Percentiles rank a stretch among this genome's conserved stretches.
phyloP scores from a whole-genome alignment of 164 flowering plant species.

The Stephania japonica region DNA sequence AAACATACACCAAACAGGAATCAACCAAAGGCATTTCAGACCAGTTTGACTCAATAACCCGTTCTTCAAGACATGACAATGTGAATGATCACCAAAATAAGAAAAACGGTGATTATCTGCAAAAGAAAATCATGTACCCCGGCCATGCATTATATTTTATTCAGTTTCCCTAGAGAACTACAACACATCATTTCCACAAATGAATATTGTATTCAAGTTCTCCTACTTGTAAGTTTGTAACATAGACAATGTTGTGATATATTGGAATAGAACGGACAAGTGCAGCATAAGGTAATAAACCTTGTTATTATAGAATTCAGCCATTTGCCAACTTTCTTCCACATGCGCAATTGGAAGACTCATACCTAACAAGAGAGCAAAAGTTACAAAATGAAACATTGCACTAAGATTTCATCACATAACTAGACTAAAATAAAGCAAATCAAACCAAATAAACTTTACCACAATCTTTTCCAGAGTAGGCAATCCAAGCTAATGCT shows the following conservation, averaged over 20 bases:
- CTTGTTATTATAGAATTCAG: constrained; percentile 94
- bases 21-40: too few species aligned
- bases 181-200: not conserved
- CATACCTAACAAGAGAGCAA: constrained; percentile 54
- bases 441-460: constrained; percentile 10
- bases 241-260: not conserved
- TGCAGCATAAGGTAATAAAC: constrained; percentile 23
- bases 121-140: too few species aligned
- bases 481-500: constrained; percentile 97
- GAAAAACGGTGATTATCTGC: too few species aligned
- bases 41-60: too few species aligned
- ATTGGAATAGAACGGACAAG: not conserved
- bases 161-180: not conserved
- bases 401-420: not conserved
- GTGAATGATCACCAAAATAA: too few species aligned
- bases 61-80: too few species aligned
- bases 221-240: not conserved
- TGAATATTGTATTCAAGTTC: not conserved
- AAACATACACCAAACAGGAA: too few species aligned
- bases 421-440: not conserved
- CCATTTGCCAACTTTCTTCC: constrained; percentile 99
- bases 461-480: constrained; percentile 94
- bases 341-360: constrained; percentile 99
- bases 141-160: too few species aligned
- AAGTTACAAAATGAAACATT: constrained; percentile 4